phyloP scores from a whole-genome alignment of 2,329 filamentous ascomycete genomes.

The Eutypella sp. region DNA sequence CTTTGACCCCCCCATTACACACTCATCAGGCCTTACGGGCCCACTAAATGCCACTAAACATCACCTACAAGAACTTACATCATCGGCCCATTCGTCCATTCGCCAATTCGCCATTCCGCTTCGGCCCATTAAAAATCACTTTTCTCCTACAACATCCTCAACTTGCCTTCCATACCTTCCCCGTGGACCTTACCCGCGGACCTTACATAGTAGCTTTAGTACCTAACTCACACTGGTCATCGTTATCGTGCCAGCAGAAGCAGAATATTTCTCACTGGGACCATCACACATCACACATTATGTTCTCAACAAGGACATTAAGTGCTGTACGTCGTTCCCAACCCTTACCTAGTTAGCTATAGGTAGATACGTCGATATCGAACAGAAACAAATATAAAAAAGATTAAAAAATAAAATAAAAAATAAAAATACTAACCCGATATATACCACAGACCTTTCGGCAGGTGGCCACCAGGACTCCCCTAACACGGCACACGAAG shows the following conservation, averaged over 20 bases:
- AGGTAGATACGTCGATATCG: no score
- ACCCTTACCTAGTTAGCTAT: not conserved
- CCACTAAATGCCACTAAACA: not conserved
- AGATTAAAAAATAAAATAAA: no score
- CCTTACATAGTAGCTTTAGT: no score
- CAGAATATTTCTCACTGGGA: no score
- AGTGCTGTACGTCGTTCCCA: not conserved
- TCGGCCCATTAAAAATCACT: not conserved
- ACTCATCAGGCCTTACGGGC: not conserved
- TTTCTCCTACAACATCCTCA: not conserved
- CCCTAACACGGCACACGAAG: slow-evolving; percentile 15
- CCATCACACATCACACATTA: not conserved
- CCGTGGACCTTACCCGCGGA: no score
- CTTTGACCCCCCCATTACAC: no score
- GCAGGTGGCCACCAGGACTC: slow-evolving; percentile 36
- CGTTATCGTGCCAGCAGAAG: no score
- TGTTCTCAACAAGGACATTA: not conserved
- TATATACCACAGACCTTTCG: slow-evolving; percentile 35
- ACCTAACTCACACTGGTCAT: no score
- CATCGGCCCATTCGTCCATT: not conserved
- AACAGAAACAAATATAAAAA: no score
- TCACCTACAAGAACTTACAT: not conserved
- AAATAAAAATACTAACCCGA: not conserved
- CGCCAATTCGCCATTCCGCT: not conserved
- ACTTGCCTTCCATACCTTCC: not conserved